Conservation (phyloP, 306 rosid species). For the Prunus dulcis region DNA sequence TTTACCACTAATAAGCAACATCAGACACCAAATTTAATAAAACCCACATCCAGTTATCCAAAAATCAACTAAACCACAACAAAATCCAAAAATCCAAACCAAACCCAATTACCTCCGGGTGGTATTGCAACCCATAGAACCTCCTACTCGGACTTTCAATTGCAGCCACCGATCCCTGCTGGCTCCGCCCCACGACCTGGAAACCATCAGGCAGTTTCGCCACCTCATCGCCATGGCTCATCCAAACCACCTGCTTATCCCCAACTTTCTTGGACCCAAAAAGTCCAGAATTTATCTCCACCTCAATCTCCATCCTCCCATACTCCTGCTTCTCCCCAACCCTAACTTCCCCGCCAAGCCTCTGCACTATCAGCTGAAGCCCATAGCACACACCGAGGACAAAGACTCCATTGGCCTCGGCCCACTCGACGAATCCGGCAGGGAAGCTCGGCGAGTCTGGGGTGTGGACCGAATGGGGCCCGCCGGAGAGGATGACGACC, state of each 20-base stretch:
- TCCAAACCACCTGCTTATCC: constrained; percentile 67
- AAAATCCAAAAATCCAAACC: neutral
- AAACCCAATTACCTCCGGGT: constrained; percentile 69
- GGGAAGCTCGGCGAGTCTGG: constrained; percentile 73
- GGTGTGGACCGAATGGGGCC: constrained; percentile 95
- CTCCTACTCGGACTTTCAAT: constrained; percentile 47
- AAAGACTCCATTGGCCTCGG: constrained; percentile 48
- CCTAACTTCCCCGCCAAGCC: constrained; percentile 74
- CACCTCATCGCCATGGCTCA: constrained; percentile 98
- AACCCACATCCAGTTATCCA: neutral
- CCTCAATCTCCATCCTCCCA: constrained; percentile 83
- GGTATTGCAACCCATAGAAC: constrained; percentile 89
- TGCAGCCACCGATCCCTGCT: constrained; percentile 77
- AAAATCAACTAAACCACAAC: neutral
- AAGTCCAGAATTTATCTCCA: constrained; percentile 40
- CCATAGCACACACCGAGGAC: constrained; percentile 94
- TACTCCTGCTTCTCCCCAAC: constrained; percentile 81
- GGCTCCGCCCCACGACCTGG: constrained; percentile 68
- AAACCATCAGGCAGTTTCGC: constrained; percentile 61
- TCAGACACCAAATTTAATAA: neutral
- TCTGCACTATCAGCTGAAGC: constrained; percentile 80
- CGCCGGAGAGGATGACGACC: constrained; percentile 90
- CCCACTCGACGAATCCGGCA: constrained; percentile 69
- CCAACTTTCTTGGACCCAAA: constrained; percentile 47
- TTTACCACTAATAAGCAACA: neutral